These are phyloP conservation scores for Triticum dicoccoides DNA, from an alignment of 176 grass and related monocot genomes.

Conservation along the genomic window DNA sequence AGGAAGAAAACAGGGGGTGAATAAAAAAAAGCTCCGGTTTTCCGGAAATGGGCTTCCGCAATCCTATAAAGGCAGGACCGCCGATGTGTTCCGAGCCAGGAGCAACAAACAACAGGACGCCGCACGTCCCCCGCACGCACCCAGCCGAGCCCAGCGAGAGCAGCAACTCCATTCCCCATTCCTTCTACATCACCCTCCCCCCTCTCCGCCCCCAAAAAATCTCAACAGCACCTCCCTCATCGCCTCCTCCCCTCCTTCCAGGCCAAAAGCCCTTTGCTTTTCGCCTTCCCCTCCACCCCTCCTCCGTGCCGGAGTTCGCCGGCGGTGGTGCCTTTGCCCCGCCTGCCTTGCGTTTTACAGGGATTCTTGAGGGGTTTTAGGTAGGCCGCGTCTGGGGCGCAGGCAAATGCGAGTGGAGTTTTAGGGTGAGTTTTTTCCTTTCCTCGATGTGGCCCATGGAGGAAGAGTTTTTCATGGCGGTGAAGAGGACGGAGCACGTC, in stretches of 20 bases:
- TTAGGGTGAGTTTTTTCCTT: not conserved
- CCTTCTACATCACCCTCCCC: not conserved
- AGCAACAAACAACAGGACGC: not conserved
- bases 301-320: not conserved
- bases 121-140: not conserved
- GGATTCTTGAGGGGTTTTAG: slow-evolving; percentile 10
- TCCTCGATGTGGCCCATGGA: slow-evolving; percentile 39
- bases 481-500: slow-evolving; percentile 77
- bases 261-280: slow-evolving; percentile 19
- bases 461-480: slow-evolving; percentile 31
- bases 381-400: not conserved
- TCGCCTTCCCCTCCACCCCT: not conserved
- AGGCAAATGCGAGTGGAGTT: slow-evolving; percentile 37
- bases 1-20: not conserved
- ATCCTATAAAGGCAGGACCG: slow-evolving; percentile 61
- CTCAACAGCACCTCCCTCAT: not conserved
- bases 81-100: not conserved
- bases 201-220: not conserved
- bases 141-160: not conserved
- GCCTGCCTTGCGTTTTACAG: not conserved
- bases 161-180: not conserved
- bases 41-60: slow-evolving; percentile 35
- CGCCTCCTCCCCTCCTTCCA: not conserved
- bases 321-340: not conserved
- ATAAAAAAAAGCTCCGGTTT: slow-evolving; percentile 22